Evolutionary conservation across 495 filamentous ascomycete species (phyloP), one percentile per base, ranked within the genome.

Genomic region (Aspergillus funiculosus): DNA sequence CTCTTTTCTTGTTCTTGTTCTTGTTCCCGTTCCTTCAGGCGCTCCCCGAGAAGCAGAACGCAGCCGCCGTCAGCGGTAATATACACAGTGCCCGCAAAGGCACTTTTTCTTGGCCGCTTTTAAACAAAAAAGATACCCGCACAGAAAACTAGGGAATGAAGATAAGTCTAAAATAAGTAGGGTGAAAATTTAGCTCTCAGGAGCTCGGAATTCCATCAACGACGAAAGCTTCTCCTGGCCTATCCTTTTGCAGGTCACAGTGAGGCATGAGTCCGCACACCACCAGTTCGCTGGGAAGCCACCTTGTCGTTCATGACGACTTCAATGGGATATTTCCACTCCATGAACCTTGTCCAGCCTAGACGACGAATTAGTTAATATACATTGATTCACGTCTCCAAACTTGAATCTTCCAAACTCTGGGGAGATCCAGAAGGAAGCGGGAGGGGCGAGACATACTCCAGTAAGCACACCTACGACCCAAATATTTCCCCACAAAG

Each of bases 381-480:
- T 14, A 17, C 7, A 5, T 21, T 20, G 6, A 11, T 10, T 15
- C 6, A 11, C 11, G 1, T 14, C 21, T 7, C 39, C n/a, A 19
- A 37, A 21, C 20, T n/a, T 28, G 20, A 34, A 20, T 5, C 26
- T 25, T 14, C 6, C 7, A 18, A 46, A 36, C 34, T 4, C 10
- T 19, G 4, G 4, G 8, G 8, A n/a, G 21, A 39, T 1, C 4
- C 10, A 40, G 21, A 40, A 20, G 29, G 15, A 34, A 5, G 18
- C 7, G 4, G 18, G 11, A 37, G 30, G 17, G 8, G 22, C 5
- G 22, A 42, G 10, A 63, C 66, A 35, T 69, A 97, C 92, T 84
- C 89, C 89, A 96, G 66, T 96, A 97, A 39, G 92, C 92, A 71
- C 87, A 94, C 67, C 82, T 88, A 62, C 92, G 75, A 28, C 92